Percentiles rank a stretch among this genome's conserved stretches.
Evolutionary conservation across 1,284 basidiomycete genomes (phyloP).

Genomic region (Ustilago crameri): DNA sequence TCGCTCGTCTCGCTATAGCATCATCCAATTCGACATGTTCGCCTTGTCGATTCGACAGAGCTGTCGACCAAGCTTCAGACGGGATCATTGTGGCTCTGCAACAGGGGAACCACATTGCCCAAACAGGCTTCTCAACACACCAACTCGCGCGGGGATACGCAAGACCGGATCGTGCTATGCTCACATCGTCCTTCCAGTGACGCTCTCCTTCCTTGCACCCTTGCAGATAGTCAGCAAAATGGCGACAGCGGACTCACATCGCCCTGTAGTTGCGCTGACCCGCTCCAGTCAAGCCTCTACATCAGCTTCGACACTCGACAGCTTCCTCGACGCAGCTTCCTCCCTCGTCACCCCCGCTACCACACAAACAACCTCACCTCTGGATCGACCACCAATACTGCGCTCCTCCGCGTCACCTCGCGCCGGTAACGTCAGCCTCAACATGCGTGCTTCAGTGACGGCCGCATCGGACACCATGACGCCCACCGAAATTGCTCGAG

Average conservation of each 20-base stretch:
- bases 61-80: too few relatives aligned
- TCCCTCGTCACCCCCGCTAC: conserved; percentile 13
- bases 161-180: conserved; percentile 17
- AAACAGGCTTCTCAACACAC: too few relatives aligned
- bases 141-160: neutral
- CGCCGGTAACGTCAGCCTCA: neutral
- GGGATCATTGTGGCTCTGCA: too few relatives aligned
- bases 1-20: neutral
- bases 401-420: conserved; percentile 3
- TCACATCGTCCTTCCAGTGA: neutral
- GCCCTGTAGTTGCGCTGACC: conserved; percentile 13
- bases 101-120: too few relatives aligned
- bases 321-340: conserved; percentile 26
- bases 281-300: conserved; percentile 44
- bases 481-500: conserved; percentile 30
- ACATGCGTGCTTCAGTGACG: neutral
- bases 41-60: too few relatives aligned
- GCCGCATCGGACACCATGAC: conserved; percentile 5
- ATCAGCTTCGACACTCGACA: conserved; percentile 43
- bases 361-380: too few relatives aligned
- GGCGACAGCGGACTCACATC: conserved; percentile 7
- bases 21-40: too few relatives aligned
- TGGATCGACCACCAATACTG: conserved; percentile 30
- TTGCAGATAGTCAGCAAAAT: neutral
- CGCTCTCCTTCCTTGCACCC: neutral